A percentile compares a stretch with the other conserved stretches of the same genome.
phyloP scores from a whole-genome alignment of 1,139 yeast species.

The Eremothecium cymbalariae region DNA sequence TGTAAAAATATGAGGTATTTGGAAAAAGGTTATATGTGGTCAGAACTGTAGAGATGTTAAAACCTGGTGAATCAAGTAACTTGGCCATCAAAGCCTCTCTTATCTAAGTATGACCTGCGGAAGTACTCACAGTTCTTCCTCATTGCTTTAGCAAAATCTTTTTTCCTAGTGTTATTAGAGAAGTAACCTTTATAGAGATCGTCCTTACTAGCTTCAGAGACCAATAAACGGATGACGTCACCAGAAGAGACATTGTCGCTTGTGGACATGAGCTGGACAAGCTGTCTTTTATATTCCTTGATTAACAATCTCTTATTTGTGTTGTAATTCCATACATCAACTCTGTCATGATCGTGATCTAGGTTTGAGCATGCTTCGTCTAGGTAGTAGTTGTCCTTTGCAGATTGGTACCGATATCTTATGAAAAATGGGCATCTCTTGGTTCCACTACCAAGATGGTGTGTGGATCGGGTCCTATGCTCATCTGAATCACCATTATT shows the following conservation, averaged over 20 bases:
- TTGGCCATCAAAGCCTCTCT: constrained; percentile 1
- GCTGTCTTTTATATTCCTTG: constrained; percentile 4
- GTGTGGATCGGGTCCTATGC: constrained; percentile 3
- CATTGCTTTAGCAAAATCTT: constrained; percentile 6
- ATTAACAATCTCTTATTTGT: constrained; percentile 3
- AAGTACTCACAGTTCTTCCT: constrained; percentile 5
- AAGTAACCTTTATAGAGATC: constrained; percentile 5
- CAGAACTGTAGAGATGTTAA: no score
- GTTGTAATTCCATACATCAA: constrained; percentile 6
- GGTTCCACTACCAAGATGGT: constrained; percentile 5
- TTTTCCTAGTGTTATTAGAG: constrained; percentile 4
- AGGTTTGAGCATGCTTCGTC: constrained; percentile 5
- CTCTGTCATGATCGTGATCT: constrained; percentile 4
- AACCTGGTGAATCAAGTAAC: constrained; percentile 1
- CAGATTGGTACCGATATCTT: constrained; percentile 4
- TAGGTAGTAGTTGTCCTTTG: constrained; percentile 3
- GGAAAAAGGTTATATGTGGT: no score
- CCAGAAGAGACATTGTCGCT: constrained; percentile 3
- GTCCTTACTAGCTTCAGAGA: constrained; percentile 4
- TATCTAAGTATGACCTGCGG: constrained; percentile 4
- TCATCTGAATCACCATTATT: constrained; percentile 3
- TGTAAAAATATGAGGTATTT: no score
- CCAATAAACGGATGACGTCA: constrained; percentile 2
- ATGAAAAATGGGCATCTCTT: constrained; percentile 5
- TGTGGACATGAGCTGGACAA: constrained; percentile 2